Evolutionary conservation across 129 eudicot genomes (phyloP).

Genomic region (Saussurea involucrata): DNA sequence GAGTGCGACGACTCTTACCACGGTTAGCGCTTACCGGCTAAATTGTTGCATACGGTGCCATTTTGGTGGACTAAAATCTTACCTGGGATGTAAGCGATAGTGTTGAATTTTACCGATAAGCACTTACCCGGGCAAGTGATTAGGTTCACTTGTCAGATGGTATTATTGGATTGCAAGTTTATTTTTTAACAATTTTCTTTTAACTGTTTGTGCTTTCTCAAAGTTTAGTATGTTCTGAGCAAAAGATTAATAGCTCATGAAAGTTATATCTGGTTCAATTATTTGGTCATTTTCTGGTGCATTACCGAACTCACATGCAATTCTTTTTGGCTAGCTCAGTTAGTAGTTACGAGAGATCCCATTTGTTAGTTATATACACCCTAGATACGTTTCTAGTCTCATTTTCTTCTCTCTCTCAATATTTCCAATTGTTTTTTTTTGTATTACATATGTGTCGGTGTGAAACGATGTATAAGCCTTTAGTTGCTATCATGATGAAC

Average conservation of each 20-base stretch:
- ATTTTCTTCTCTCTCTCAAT: background rate
- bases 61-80: too few species aligned
- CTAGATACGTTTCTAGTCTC: background rate
- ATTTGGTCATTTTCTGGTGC: background rate
- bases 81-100: too few species aligned
- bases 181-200: background rate
- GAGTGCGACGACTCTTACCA: too few species aligned
- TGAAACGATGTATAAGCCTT: background rate
- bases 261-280: background rate
- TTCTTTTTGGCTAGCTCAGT: background rate
- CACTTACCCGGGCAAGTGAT: too few species aligned
- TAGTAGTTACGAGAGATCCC: background rate
- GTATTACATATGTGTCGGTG: background rate
- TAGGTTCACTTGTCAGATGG: background rate
- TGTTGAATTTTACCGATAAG: too few species aligned
- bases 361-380: background rate
- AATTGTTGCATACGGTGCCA: too few species aligned
- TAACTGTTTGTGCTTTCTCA: background rate
- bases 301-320: background rate
- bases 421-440: background rate
- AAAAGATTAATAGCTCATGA: background rate
- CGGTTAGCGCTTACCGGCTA: too few species aligned
- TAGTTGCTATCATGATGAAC: background rate
- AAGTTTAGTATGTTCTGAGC: background rate
- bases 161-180: background rate